These are phyloP conservation scores for Aspergillus homomorphus DNA, from an alignment of 495 filamentous ascomycete genomes.

Conservation along the genomic window DNA sequence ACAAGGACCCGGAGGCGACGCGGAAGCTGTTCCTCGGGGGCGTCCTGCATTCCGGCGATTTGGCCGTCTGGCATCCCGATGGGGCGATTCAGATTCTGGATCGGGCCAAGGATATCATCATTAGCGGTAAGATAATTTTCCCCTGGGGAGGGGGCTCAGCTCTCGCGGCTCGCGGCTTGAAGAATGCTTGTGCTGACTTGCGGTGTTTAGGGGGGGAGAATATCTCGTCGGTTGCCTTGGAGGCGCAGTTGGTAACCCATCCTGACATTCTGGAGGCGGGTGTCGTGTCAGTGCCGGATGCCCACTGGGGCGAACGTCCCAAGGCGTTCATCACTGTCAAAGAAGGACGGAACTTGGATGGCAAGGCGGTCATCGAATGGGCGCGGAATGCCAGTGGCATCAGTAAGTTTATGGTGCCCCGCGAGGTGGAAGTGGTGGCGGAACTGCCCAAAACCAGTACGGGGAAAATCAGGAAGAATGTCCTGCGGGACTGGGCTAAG, in stretches of 20 bases:
- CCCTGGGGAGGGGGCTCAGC: neutral
- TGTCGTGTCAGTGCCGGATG: conserved; percentile 84
- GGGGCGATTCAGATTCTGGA: conserved; percentile 90
- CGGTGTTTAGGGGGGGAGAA: conserved; percentile 77
- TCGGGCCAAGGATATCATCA: conserved; percentile 95
- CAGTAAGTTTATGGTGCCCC: conserved; percentile 92
- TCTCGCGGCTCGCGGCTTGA: neutral
- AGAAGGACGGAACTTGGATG: conserved; percentile 54
- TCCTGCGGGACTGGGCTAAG: conserved; percentile 82
- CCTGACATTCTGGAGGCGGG: conserved; percentile 87
- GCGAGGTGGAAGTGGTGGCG: conserved; percentile 82
- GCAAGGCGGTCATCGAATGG: conserved; percentile 79
- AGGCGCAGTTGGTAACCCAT: conserved; percentile 87
- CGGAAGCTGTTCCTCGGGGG: conserved; percentile 85
- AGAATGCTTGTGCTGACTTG: neutral
- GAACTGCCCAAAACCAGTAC: conserved; percentile 97
- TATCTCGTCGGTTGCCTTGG: conserved; percentile 89
- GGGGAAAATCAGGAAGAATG: conserved; percentile 94
- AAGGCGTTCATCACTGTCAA: conserved; percentile 90
- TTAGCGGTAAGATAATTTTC: conserved; percentile 70
- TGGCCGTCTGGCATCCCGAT: conserved; percentile 89
- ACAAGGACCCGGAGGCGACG: conserved; percentile 86
- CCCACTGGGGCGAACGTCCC: conserved; percentile 90
- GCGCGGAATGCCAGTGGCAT: conserved; percentile 74
- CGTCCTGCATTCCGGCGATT: conserved; percentile 81